Evolutionary conservation across 257 asterid genomes (phyloP), one percentile per base, ranked within the genome.

Genomic region (Eucommia ulmoides): DNA sequence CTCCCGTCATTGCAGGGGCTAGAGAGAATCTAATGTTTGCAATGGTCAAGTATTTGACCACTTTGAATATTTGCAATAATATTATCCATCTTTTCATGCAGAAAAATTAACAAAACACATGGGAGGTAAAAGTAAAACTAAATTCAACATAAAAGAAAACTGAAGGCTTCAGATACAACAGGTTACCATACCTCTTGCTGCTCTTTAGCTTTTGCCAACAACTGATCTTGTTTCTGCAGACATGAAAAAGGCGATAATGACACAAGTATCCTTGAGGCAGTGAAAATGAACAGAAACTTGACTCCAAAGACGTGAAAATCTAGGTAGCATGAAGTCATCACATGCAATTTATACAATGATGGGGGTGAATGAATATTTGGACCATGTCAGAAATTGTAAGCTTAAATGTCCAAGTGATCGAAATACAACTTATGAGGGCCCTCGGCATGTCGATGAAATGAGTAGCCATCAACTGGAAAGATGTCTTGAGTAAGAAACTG

Each of bases 121-220:
- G 38, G 38, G 12, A n/a, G n/a, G 45, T 10, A 38, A 38, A 9
- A 38, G 12, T 19, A 15, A 0, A 38, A 38, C 12, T 8, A 16
- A 38, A 10, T 19, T 8, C 45, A 38, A 38, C n/a, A 15, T 6
- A 1, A 9, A 38, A 38, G 3, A 38, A 38, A 38, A 38, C 5
- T 38, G 14, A n/a, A n/a, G n/a, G n/a, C n/a, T n/a, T n/a, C n/a
- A n/a, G n/a, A n/a, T n/a, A n/a, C n/a, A n/a, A n/a, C n/a, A n/a
- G n/a, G n/a, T n/a, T n/a, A n/a, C n/a, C n/a, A 17, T 85, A 89
- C 98, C 96, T 85, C 82, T 63, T 80, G 83, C 47, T 61, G 71
- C 61, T 74, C 74, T 65, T 74, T 82, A 7, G 93, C 93, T 66
- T 82, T 86, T 35, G 50, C 51, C 60, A 83, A 77, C 62, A 66